These are phyloP conservation scores for Ilex aquifolium DNA, from an alignment of 257 asterid species.

Conservation along the genomic window DNA sequence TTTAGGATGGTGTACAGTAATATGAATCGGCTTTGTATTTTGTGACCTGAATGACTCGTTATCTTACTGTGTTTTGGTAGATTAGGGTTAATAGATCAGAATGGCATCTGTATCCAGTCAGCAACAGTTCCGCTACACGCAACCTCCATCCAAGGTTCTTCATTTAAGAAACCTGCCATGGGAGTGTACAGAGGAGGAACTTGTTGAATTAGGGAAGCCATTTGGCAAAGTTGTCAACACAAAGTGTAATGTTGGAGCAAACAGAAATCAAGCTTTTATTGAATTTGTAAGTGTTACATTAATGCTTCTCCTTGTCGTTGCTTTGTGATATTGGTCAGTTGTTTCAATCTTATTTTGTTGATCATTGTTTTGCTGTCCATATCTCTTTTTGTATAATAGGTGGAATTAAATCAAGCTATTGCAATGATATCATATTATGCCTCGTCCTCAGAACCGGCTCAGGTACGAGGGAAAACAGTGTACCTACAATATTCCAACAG, in stretches of 20 bases:
- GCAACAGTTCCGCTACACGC: slow-evolving; percentile 94
- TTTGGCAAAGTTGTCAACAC: slow-evolving; percentile 93
- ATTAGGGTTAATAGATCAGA: slow-evolving; percentile 24
- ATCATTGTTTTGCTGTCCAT: slow-evolving; percentile 7
- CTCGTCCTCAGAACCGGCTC: slow-evolving; percentile 97
- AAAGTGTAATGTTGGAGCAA: slow-evolving; percentile 95
- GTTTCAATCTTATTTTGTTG: neutral
- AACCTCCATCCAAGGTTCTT: slow-evolving; percentile 96
- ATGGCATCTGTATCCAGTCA: slow-evolving; percentile 95
- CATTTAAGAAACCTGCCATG: slow-evolving; percentile 94
- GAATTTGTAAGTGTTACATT: slow-evolving; percentile 61
- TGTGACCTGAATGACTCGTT: neutral
- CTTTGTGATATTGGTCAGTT: slow-evolving; percentile 1
- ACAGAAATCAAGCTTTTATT: slow-evolving; percentile 91
- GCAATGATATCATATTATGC: slow-evolving; percentile 98
- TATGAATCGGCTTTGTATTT: no score
- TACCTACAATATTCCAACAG: slow-evolving; percentile 99
- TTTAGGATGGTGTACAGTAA: no score
- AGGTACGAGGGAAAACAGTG: slow-evolving; percentile 98
- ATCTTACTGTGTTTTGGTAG: neutral
- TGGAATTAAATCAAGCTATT: slow-evolving; percentile 90
- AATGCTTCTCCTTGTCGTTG: neutral
- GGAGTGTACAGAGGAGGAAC: slow-evolving; percentile 96
- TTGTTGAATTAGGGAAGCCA: slow-evolving; percentile 85
- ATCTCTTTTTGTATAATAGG: slow-evolving; percentile 32